Conservation (phyloP, 139 green algal genomes). For the Chlorokybus atmophyticus region DNA sequence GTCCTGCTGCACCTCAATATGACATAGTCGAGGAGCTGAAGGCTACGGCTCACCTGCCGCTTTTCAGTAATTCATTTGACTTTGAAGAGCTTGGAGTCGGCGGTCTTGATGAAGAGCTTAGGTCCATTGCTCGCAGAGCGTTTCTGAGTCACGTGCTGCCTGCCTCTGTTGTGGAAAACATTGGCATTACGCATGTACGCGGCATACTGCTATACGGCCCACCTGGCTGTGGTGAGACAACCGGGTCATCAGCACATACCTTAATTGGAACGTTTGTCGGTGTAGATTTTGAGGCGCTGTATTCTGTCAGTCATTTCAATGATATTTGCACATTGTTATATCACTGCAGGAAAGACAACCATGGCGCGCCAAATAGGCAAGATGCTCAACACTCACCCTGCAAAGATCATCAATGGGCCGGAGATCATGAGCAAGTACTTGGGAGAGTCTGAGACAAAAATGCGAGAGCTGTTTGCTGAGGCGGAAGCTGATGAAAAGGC, state of each 20-base stretch:
- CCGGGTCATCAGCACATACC: too few relatives aligned
- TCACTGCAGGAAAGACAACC: slow-evolving; percentile 23
- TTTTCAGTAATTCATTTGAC: neutral
- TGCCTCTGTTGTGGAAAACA: neutral
- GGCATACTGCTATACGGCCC: neutral
- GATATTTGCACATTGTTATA: too few relatives aligned
- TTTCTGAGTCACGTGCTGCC: neutral
- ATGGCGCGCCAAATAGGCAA: slow-evolving; percentile 13
- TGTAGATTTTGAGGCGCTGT: too few relatives aligned
- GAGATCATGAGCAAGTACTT: slow-evolving; percentile 33
- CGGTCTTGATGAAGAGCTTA: neutral
- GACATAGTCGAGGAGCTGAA: too few relatives aligned
- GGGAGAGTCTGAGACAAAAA: slow-evolving; percentile 23
- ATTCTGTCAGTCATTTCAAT: too few relatives aligned
- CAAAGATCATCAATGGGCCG: slow-evolving; percentile 26
- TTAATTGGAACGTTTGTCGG: too few relatives aligned
- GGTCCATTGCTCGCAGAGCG: neutral
- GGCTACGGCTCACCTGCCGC: too few relatives aligned
- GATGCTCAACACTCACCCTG: slow-evolving; percentile 8
- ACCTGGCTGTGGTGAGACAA: too few relatives aligned
- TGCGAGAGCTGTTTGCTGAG: slow-evolving; percentile 25
- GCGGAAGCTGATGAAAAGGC: slow-evolving; percentile 17
- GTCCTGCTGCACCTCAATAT: too few relatives aligned
- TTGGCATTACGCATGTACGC: neutral
- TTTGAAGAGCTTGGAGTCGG: neutral